Conservation (phyloP, 257 asterid species). For the Solanum piurae region DNA sequence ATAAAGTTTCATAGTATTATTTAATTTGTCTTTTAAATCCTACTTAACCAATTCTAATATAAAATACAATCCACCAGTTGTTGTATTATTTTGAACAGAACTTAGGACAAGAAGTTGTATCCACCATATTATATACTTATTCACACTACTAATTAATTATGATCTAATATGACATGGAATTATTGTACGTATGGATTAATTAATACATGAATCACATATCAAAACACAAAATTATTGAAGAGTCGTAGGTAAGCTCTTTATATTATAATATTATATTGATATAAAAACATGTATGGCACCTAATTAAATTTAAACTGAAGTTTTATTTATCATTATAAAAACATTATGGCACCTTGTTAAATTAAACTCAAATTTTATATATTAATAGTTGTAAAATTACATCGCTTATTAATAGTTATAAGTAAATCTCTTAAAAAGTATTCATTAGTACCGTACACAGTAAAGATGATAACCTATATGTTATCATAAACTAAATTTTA, state of each 20-base stretch:
- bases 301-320: no score
- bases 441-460: no score
- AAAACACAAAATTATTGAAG: no score
- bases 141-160: not conserved
- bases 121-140: not conserved
- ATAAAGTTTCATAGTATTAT: not conserved
- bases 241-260: not conserved
- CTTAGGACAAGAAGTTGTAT: not conserved
- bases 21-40: not conserved
- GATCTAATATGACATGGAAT: not conserved
- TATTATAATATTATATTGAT: not conserved
- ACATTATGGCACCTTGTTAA: no score
- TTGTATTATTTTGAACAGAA: not conserved
- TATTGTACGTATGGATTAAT: not conserved
- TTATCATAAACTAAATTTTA: no score
- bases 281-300: no score
- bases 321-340: no score
- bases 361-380: no score
- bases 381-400: no score
- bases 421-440: no score
- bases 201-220: not conserved
- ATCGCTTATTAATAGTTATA: no score
- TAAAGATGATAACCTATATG: no score
- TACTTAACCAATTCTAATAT: not conserved
- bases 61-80: not conserved